These are phyloP conservation scores for Penicillium goetzii DNA, from an alignment of 495 filamentous ascomycete genomes.

Conservation along the genomic window DNA sequence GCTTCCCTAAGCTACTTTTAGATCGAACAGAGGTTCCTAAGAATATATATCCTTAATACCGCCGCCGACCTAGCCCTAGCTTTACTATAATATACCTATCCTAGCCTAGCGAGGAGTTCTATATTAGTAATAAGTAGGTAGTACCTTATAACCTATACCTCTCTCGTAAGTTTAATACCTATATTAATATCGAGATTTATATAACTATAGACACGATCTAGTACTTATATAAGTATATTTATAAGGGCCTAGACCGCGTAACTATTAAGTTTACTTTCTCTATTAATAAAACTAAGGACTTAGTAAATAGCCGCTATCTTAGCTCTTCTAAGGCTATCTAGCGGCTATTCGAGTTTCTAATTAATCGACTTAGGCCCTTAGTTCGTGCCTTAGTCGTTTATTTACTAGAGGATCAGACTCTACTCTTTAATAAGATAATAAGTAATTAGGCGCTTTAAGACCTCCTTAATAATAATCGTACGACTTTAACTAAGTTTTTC, in stretches of 20 bases:
- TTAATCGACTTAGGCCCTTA: background rate
- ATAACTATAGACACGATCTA: background rate
- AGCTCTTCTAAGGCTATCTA: background rate
- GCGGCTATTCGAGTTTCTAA: background rate
- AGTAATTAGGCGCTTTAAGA: too few relatives aligned
- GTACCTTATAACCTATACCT: background rate
- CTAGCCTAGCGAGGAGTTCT: too few relatives aligned
- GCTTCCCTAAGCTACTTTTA: too few relatives aligned
- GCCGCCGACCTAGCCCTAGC: too few relatives aligned
- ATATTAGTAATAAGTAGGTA: background rate
- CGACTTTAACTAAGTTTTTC: too few relatives aligned
- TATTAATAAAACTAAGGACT: background rate
- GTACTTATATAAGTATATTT: conserved; percentile 14
- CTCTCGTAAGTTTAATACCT: background rate
- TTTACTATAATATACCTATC: background rate
- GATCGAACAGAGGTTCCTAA: too few relatives aligned
- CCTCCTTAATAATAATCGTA: too few relatives aligned
- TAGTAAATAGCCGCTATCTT: background rate
- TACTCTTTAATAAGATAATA: too few relatives aligned
- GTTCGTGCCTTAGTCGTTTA: background rate
- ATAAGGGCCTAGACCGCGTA: background rate
- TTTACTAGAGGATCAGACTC: too few relatives aligned
- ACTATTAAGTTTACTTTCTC: background rate
- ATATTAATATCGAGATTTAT: conserved; percentile 10
- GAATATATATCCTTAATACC: too few relatives aligned